phyloP scores from a whole-genome alignment of 192 early-diverging fungal species.

The Dissophora globulifera region DNA sequence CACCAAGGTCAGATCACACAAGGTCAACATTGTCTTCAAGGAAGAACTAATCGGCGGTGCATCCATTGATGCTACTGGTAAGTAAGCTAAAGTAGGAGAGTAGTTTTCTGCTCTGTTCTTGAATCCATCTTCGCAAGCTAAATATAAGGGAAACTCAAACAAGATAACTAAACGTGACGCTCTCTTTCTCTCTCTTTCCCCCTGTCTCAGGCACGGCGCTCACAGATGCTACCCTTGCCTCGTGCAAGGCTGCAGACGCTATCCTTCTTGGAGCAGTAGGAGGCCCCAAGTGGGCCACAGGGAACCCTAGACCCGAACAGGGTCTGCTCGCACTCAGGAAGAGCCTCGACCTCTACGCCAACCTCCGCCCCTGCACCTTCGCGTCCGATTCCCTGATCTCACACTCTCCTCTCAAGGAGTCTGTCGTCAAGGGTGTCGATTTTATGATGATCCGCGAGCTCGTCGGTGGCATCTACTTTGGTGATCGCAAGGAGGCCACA shows the following conservation, averaged over 20 bases:
- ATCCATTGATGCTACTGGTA: slow-evolving; percentile 92
- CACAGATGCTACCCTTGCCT: slow-evolving; percentile 82
- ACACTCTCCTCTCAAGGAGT: slow-evolving; percentile 91
- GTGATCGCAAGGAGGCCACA: slow-evolving; percentile 87
- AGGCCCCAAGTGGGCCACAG: slow-evolving; percentile 93
- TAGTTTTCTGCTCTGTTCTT: not conserved
- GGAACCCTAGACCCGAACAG: slow-evolving; percentile 93
- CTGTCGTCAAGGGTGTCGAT: slow-evolving; percentile 89
- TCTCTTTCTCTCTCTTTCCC: not conserved
- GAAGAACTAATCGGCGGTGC: slow-evolving; percentile 89
- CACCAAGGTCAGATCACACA: slow-evolving; percentile 68
- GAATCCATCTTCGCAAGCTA: not conserved
- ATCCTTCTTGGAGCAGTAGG: slow-evolving; percentile 98
- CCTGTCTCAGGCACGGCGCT: slow-evolving; percentile 68
- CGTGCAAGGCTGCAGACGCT: slow-evolving; percentile 86
- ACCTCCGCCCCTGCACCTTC: slow-evolving; percentile 96
- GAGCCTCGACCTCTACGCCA: slow-evolving; percentile 93
- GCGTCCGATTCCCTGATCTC: slow-evolving; percentile 83
- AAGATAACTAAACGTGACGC: slow-evolving; percentile 32
- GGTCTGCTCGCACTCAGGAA: slow-evolving; percentile 94
- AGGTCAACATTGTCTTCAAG: slow-evolving; percentile 74
- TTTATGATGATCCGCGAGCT: slow-evolving; percentile 96
- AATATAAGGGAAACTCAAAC: not conserved
- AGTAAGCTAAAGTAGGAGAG: too few relatives aligned
- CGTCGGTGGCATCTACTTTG: slow-evolving; percentile 98